Percentiles rank a stretch among this genome's conserved stretches.
phyloP scores from a whole-genome alignment of 805 yeast genomes.

The Clavispora carvajalis region DNA sequence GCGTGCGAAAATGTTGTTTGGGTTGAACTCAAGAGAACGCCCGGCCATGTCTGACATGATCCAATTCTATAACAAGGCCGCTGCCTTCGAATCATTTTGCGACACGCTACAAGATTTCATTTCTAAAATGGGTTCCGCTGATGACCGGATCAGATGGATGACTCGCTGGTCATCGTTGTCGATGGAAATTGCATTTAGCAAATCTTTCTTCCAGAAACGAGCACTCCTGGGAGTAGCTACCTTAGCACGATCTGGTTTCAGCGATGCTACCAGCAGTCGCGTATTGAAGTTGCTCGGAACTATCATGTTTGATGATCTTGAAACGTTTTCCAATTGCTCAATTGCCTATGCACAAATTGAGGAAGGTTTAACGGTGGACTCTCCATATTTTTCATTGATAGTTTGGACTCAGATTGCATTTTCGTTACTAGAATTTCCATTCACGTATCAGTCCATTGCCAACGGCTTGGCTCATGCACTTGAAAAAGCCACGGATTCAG shows the following conservation, averaged over 20 bases:
- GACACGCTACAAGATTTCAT: constrained; percentile 50
- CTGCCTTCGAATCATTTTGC: constrained; percentile 55
- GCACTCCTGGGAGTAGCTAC: constrained; percentile 69
- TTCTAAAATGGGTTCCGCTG: constrained; percentile 41
- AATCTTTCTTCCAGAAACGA: constrained; percentile 59
- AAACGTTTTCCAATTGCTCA: constrained; percentile 32
- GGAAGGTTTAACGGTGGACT: constrained; percentile 42
- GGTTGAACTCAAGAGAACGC: constrained; percentile 51
- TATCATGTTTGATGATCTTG: constrained; percentile 15
- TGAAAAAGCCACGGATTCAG: constrained; percentile 5
- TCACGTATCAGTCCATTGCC: constrained; percentile 11
- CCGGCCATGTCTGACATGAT: constrained; percentile 26
- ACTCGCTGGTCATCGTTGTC: constrained; percentile 62
- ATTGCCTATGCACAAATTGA: constrained; percentile 45
- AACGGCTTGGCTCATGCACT: not conserved
- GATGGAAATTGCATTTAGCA: constrained; percentile 55
- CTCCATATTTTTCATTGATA: constrained; percentile 43
- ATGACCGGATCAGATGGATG: constrained; percentile 51
- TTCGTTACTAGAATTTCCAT: constrained; percentile 8
- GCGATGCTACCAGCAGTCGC: constrained; percentile 43
- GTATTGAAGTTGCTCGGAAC: constrained; percentile 23
- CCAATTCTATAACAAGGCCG: constrained; percentile 36
- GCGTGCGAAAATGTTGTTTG: constrained; percentile 63
- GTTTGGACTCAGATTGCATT: constrained; percentile 38
- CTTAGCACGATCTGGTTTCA: constrained; percentile 56